Conservation (phyloP, 2,329 filamentous ascomycete genomes). For the Huntiella abstrusa region DNA sequence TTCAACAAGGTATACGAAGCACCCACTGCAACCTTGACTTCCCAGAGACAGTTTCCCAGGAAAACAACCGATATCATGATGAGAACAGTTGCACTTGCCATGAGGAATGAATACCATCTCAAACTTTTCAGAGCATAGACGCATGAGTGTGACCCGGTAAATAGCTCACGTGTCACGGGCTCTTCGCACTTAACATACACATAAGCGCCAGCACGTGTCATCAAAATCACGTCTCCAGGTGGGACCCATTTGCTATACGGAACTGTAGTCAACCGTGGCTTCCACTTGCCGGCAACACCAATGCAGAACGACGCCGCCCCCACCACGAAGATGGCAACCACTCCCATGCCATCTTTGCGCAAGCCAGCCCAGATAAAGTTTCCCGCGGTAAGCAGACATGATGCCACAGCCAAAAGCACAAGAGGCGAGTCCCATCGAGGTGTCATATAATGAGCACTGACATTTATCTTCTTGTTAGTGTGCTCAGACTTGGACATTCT, state of each 20-base stretch:
- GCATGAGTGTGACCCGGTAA: slow-evolving; percentile 41
- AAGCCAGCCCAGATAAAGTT: slow-evolving; percentile 22
- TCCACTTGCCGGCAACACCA: slow-evolving; percentile 39
- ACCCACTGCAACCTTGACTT: slow-evolving; percentile 39
- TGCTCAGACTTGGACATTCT: no score
- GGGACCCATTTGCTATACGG: slow-evolving; percentile 30
- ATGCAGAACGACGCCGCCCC: slow-evolving; percentile 34
- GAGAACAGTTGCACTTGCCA: slow-evolving; percentile 37
- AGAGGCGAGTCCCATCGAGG: slow-evolving; percentile 31
- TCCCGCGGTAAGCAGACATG: slow-evolving; percentile 29
- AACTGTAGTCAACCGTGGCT: slow-evolving; percentile 33
- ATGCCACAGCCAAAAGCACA: slow-evolving; percentile 32
- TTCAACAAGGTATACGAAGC: slow-evolving; percentile 40
- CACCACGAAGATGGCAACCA: slow-evolving; percentile 29
- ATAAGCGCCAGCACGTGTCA: slow-evolving; percentile 40
- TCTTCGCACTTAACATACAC: slow-evolving; percentile 38
- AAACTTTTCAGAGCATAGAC: slow-evolving; percentile 29
- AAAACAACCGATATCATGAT: slow-evolving; percentile 43
- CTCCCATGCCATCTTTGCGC: slow-evolving; percentile 20
- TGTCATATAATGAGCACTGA: slow-evolving; percentile 23
- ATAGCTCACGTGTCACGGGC: slow-evolving; percentile 41
- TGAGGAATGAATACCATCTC: slow-evolving; percentile 30
- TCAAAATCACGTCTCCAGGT: slow-evolving; percentile 38
- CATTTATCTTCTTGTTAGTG: not conserved
- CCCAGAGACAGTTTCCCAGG: slow-evolving; percentile 42